Evolutionary conservation across 768 basidiomycete species (phyloP).

Genomic region (Clavaria fumosa): DNA sequence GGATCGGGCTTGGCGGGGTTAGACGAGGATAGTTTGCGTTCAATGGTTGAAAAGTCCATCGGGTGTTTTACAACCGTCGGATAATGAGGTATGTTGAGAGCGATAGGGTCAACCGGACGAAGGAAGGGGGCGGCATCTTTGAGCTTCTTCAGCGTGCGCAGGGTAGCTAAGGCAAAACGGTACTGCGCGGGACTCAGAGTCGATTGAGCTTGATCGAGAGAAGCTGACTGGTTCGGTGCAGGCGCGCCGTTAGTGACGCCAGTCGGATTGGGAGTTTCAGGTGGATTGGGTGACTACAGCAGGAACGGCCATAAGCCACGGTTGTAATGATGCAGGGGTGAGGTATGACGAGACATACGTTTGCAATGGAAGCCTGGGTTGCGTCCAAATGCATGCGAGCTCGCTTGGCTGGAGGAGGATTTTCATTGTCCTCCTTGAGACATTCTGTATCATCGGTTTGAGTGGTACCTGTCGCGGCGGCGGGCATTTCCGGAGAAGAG

Average conservation of each 20-base stretch:
- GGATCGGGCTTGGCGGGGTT: constrained; percentile 66
- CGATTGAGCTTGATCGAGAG: too few species aligned
- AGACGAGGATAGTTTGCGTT: constrained; percentile 69
- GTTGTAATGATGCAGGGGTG: too few species aligned
- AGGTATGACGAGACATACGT: constrained; percentile 42
- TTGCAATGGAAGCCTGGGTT: constrained; percentile 54
- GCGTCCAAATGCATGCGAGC: constrained; percentile 63
- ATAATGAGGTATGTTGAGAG: constrained; percentile 79
- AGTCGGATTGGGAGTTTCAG: constrained; percentile 37
- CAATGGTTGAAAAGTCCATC: constrained; percentile 90
- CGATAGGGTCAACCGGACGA: constrained; percentile 77
- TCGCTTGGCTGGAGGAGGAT: constrained; percentile 73
- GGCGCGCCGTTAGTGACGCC: constrained; percentile 19
- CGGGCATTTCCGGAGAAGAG: constrained; percentile 15
- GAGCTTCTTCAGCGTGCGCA: constrained; percentile 73
- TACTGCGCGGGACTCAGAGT: constrained; percentile 56
- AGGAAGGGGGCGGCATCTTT: constrained; percentile 76
- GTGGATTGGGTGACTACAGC: constrained; percentile 59
- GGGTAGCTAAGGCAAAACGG: constrained; percentile 61
- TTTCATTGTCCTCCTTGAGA: constrained; percentile 40
- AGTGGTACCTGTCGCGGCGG: constrained; percentile 26
- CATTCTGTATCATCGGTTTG: constrained; percentile 16
- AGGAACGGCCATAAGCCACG: too few species aligned
- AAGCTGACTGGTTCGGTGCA: constrained; percentile 13
- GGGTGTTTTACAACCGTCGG: constrained; percentile 73